phyloP scores from a whole-genome alignment of 768 basidiomycete genomes.

The Leccinellum albellum region DNA sequence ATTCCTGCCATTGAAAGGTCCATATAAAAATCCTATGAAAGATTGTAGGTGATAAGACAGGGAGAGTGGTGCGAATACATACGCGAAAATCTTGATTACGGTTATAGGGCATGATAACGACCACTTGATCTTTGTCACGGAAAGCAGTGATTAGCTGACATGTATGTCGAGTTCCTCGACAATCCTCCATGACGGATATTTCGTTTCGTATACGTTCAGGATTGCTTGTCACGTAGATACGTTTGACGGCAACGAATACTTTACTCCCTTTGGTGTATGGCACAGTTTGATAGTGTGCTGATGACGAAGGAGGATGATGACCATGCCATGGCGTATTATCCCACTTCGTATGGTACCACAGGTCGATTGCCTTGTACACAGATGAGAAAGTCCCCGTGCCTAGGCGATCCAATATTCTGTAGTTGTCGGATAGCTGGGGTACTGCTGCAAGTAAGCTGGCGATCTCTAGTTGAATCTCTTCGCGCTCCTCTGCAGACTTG shows the following conservation, averaged over 20 bases:
- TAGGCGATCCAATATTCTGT: constrained; percentile 81
- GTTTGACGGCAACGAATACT: constrained; percentile 89
- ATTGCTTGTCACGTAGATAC: constrained; percentile 95
- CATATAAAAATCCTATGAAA: constrained; percentile 69
- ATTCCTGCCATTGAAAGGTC: constrained; percentile 70
- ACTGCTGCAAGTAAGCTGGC: constrained; percentile 61
- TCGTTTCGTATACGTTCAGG: constrained; percentile 93
- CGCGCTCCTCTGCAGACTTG: constrained; percentile 63
- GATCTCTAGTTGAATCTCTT: constrained; percentile 77
- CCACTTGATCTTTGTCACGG: constrained; percentile 85
- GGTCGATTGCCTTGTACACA: constrained; percentile 96
- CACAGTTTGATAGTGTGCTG: constrained; percentile 60
- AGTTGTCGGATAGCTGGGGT: constrained; percentile 61
- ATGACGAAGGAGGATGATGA: constrained; percentile 55
- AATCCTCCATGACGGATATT: constrained; percentile 82
- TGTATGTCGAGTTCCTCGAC: constrained; percentile 79
- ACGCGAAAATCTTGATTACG: constrained; percentile 92
- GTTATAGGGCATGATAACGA: constrained; percentile 92
- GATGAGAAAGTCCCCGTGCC: constrained; percentile 99
- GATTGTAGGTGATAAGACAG: constrained; percentile 6
- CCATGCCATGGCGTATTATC: constrained; percentile 75
- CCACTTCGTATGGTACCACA: constrained; percentile 70
- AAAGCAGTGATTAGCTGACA: constrained; percentile 96
- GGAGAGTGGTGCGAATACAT: constrained; percentile 30
- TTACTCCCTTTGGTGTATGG: constrained; percentile 41